Percentiles rank a stretch among this genome's conserved stretches.
Conservation (phyloP, 2,329 filamentous ascomycete genomes). For the Pyricularia grisea region DNA sequence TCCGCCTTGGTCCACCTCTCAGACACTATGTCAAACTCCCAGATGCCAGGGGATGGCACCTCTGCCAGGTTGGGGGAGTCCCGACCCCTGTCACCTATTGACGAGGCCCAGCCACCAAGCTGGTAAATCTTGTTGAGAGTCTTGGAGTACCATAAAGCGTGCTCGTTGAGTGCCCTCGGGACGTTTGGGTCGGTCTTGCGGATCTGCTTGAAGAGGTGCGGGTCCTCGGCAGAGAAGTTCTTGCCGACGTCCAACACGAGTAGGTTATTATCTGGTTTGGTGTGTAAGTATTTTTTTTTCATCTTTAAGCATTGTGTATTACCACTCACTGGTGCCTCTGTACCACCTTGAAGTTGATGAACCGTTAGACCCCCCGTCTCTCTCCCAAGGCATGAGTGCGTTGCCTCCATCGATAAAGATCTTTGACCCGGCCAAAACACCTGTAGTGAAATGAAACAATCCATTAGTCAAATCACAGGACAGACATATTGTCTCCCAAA, state of each 20-base stretch:
- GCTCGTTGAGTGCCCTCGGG: conserved; percentile 11
- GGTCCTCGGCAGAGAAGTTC: conserved; percentile 11
- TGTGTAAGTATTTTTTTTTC: conserved; percentile 2
- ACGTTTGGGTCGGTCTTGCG: conserved; percentile 10
- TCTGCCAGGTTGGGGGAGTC: neutral
- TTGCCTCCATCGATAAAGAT: conserved; percentile 14
- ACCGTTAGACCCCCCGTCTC: neutral
- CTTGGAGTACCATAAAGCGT: conserved; percentile 12
- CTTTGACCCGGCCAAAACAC: conserved; percentile 12
- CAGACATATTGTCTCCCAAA: too few relatives aligned
- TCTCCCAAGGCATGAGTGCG: conserved; percentile 9
- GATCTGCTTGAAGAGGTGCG: conserved; percentile 8
- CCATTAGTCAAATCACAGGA: neutral
- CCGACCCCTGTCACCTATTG: conserved; percentile 6
- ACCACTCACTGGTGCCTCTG: neutral
- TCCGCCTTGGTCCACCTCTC: conserved; percentile 5
- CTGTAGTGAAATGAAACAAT: conserved; percentile 2
- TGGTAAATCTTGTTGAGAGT: conserved; percentile 12
- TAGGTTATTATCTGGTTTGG: conserved; percentile 9
- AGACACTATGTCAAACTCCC: conserved; percentile 8
- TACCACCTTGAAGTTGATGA: neutral
- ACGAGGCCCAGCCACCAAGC: conserved; percentile 14
- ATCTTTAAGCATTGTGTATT: neutral
- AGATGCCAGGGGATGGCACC: conserved; percentile 9
- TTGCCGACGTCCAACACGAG: conserved; percentile 12